phyloP scores from a whole-genome alignment of 1,284 basidiomycete genomes.

The Psilocybe mexicana region DNA sequence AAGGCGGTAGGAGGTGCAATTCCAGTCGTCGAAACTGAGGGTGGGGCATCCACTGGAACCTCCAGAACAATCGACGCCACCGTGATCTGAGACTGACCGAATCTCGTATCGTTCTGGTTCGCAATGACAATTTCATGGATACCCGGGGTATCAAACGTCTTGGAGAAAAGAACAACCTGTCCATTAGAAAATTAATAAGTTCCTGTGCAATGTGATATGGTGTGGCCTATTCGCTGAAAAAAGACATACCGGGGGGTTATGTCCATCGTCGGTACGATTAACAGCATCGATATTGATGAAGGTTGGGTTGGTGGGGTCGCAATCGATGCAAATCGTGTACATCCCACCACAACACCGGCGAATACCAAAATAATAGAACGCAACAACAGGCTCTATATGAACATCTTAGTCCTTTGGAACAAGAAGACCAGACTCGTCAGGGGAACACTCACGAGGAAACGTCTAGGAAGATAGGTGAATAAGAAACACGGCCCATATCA shows the following conservation, averaged over 20 bases:
- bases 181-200: background rate
- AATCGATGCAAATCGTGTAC: conserved; percentile 33
- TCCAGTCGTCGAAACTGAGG: too few relatives aligned
- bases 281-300: conserved; percentile 29
- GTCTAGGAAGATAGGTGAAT: conserved; percentile 6
- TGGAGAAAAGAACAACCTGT: conserved; percentile 24
- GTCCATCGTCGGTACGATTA: conserved; percentile 28
- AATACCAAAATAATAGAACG: conserved; percentile 33
- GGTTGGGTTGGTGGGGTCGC: conserved; percentile 27
- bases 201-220: too few relatives aligned
- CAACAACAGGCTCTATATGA: conserved; percentile 26
- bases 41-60: conserved; percentile 12
- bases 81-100: conserved; percentile 30
- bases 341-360: conserved; percentile 22
- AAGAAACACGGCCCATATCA: background rate
- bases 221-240: background rate
- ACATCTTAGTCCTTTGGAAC: too few relatives aligned
- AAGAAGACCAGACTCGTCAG: too few relatives aligned
- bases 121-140: conserved; percentile 25
- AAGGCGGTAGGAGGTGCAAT: background rate
- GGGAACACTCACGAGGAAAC: conserved; percentile 18
- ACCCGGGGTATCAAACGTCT: conserved; percentile 18
- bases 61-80: conserved; percentile 30
- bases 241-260: conserved; percentile 29
- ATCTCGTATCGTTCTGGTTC: conserved; percentile 24